These are phyloP conservation scores for Leccinum fibrillosum DNA, from an alignment of 768 basidiomycete species.

Conservation along the genomic window DNA sequence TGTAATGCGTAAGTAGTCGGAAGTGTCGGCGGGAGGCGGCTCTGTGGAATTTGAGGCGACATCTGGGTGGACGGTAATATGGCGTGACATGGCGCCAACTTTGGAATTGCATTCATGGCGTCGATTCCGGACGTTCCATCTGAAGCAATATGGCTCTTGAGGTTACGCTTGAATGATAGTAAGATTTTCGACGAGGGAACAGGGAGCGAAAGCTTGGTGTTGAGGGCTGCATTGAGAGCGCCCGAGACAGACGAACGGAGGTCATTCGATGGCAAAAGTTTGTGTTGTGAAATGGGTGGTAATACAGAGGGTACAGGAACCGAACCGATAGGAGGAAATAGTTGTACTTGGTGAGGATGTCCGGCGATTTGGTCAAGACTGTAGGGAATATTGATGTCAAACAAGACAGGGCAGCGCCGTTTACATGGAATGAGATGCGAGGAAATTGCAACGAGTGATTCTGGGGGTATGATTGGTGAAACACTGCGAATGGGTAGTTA, in stretches of 20 bases:
- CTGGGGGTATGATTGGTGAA: constrained; percentile 54
- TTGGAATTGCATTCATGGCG: neutral
- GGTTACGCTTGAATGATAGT: constrained; percentile 22
- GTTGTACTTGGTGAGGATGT: constrained; percentile 40
- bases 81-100: neutral
- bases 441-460: constrained; percentile 43
- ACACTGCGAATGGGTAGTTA: constrained; percentile 34
- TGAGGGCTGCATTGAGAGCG: constrained; percentile 23
- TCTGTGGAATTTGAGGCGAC: neutral
- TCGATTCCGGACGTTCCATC: neutral
- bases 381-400: constrained; percentile 32
- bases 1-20: constrained; percentile 12
- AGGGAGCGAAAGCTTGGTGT: constrained; percentile 15
- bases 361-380: constrained; percentile 33
- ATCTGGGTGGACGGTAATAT: constrained; percentile 1
- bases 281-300: constrained; percentile 13
- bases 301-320: constrained; percentile 7
- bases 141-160: constrained; percentile 1
- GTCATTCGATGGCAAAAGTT: constrained; percentile 5
- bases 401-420: constrained; percentile 30
- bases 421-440: constrained; percentile 28
- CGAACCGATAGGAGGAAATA: constrained; percentile 26
- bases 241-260: constrained; percentile 18
- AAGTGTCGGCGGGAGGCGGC: constrained; percentile 10
- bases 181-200: constrained; percentile 18